These are phyloP conservation scores for Arabidopsis hybrid DNA, from an alignment of 441 rosid species.

Conservation along the genomic window DNA sequence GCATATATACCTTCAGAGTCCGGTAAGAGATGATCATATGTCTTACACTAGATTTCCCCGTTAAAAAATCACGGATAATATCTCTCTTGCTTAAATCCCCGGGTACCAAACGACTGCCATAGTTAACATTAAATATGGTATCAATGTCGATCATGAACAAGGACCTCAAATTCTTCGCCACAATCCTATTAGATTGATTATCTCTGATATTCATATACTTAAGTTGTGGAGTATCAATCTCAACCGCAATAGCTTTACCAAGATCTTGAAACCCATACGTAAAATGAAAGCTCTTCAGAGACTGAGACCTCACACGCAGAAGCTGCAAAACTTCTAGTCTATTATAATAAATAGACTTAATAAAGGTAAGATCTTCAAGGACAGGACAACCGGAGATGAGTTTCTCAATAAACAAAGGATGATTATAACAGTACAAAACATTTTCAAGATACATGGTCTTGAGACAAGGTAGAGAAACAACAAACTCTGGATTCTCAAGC, in stretches of 20 bases:
- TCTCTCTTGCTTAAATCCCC: background rate
- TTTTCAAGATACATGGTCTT: constrained; percentile 15
- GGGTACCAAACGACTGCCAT: background rate
- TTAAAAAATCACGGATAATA: constrained; percentile 6
- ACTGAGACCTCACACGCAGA: background rate
- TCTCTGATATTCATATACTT: constrained; percentile 14
- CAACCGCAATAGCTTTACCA: background rate
- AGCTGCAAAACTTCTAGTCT: background rate
- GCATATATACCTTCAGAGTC: constrained; percentile 14
- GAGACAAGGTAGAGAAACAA: constrained; percentile 28
- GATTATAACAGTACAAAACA: background rate
- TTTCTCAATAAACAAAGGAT: background rate
- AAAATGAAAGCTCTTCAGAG: too few relatives aligned
- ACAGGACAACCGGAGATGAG: constrained; percentile 19
- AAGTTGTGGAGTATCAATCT: constrained; percentile 20
- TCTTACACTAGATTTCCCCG: constrained; percentile 10
- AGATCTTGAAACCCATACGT: too few relatives aligned
- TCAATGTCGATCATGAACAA: background rate
- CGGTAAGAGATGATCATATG: background rate
- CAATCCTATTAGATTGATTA: background rate
- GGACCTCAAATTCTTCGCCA: constrained; percentile 9
- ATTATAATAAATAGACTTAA: too few relatives aligned
- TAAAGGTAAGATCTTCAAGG: constrained; percentile 19
- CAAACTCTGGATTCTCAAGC: background rate
- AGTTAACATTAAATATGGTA: background rate